phyloP scores from a whole-genome alignment of 331 rosid species.

The Prunus yedoensis region DNA sequence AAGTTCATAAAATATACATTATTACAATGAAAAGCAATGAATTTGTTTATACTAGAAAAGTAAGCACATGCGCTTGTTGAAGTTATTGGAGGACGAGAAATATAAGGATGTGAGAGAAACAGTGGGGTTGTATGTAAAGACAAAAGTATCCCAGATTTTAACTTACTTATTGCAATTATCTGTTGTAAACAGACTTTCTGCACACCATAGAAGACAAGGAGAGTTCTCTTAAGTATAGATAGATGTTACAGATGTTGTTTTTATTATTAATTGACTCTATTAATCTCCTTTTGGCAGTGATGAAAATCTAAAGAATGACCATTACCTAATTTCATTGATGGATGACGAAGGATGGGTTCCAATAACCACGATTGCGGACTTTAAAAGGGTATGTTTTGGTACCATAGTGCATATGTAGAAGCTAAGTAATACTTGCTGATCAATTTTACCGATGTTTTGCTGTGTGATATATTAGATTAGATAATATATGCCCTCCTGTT shows the following conservation, averaged over 20 bases:
- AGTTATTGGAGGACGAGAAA: too few species aligned
- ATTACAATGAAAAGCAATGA: too few species aligned
- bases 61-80: too few species aligned
- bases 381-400: conserved; percentile 74
- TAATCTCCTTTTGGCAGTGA: conserved; percentile 73
- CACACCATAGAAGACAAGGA: neutral
- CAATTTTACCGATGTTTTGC: neutral
- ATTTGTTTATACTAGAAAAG: too few species aligned
- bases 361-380: conserved; percentile 65
- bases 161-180: neutral
- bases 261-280: conserved; percentile 23
- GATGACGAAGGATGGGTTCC: conserved; percentile 96
- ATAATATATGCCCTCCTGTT: neutral
- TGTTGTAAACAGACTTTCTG: neutral
- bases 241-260: neutral
- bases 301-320: conserved; percentile 84
- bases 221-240: neutral
- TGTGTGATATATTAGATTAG: neutral
- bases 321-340: conserved; percentile 76
- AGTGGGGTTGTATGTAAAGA: neutral
- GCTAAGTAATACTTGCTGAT: neutral
- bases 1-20: too few species aligned
- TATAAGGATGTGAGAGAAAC: too few species aligned
- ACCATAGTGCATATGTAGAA: conserved; percentile 5
- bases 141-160: neutral